These are phyloP conservation scores for Miscanthus lutarioriparius DNA, from an alignment of 176 grass and related monocot genomes.

Conservation along the genomic window DNA sequence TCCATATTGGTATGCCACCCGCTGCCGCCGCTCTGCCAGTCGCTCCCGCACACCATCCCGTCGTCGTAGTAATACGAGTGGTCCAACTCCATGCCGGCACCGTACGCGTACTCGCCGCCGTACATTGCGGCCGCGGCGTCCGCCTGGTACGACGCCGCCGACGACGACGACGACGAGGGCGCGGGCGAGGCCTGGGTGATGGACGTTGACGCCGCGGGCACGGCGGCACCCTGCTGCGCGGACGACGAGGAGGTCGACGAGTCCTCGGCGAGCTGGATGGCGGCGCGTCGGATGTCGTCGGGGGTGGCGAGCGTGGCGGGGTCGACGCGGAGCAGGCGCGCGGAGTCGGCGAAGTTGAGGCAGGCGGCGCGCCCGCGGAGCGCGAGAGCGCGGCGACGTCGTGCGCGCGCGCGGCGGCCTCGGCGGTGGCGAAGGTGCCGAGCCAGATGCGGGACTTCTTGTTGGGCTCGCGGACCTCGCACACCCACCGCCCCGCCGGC, in stretches of 20 bases:
- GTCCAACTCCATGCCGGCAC: constrained; percentile 30
- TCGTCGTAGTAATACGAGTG: constrained; percentile 53
- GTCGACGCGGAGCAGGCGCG: constrained; percentile 50
- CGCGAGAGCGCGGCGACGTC: constrained; percentile 78
- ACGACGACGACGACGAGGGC: neutral
- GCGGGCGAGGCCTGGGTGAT: no score
- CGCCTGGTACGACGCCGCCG: neutral
- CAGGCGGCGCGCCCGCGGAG: constrained; percentile 52
- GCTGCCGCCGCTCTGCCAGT: neutral
- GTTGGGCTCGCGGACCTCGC: constrained; percentile 81
- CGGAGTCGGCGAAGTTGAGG: constrained; percentile 92
- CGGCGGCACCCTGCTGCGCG: constrained; percentile 14
- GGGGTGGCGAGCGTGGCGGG: constrained; percentile 50
- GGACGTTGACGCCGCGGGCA: no score
- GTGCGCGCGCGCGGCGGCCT: constrained; percentile 80
- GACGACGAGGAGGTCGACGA: neutral
- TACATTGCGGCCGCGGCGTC: neutral
- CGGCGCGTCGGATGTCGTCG: constrained; percentile 73
- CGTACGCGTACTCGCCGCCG: neutral
- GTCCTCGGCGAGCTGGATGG: constrained; percentile 63
- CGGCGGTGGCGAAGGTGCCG: constrained; percentile 64
- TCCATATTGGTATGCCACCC: constrained; percentile 24
- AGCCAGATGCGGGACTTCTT: constrained; percentile 89
- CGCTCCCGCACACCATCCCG: neutral
- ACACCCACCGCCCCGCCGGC: constrained; percentile 58